A percentile compares a stretch with the other conserved stretches of the same genome.
These are phyloP conservation scores for Ustilago curta DNA, from an alignment of 1,284 basidiomycete species.

Conservation along the genomic window DNA sequence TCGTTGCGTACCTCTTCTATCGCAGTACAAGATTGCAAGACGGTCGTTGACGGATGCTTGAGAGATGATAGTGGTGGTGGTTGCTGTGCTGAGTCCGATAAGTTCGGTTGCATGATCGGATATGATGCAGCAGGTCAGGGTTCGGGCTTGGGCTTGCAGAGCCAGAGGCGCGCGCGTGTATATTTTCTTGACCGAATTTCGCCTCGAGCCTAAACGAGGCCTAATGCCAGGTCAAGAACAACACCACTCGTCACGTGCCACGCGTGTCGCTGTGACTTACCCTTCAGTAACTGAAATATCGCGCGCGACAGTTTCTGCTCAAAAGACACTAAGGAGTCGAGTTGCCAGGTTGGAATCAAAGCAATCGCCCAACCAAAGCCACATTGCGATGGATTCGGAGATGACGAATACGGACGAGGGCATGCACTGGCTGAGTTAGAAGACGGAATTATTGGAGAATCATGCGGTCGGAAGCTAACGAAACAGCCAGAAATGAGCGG, in stretches of 20 bases:
- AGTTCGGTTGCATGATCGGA: not conserved
- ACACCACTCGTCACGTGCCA: constrained; percentile 44
- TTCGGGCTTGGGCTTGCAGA: not conserved
- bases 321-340: no score
- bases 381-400: no score
- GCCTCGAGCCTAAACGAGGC: no score
- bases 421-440: no score
- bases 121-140: not conserved
- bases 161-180: constrained; percentile 19
- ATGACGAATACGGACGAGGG: no score
- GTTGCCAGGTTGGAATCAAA: no score
- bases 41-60: not conserved
- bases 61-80: constrained; percentile 3
- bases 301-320: not conserved
- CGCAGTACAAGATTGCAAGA: not conserved
- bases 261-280: constrained; percentile 10
- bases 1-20: not conserved
- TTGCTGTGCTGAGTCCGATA: not conserved
- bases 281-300: not conserved
- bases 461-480: not conserved
- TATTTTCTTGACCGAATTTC: no score
- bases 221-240: constrained; percentile 23
- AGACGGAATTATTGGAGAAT: no score
- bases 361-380: no score
- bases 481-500: not conserved